A percentile compares a stretch with the other conserved stretches of the same genome.
Evolutionary conservation across 495 filamentous ascomycete species (phyloP).

Genomic region (Penicillium soppii): DNA sequence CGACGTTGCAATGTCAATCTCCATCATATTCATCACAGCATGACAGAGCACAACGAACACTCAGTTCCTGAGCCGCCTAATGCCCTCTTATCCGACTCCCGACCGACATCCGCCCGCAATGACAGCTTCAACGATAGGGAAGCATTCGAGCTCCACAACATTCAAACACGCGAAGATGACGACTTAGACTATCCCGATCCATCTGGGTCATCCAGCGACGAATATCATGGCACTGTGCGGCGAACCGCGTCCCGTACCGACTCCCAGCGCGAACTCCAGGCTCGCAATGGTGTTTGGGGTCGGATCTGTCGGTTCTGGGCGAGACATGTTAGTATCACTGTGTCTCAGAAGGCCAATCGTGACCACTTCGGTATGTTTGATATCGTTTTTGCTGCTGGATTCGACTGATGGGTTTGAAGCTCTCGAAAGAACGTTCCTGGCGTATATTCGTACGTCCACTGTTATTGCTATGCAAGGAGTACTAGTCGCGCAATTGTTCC

Average conservation of each 20-base stretch:
- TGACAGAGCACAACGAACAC: conserved; percentile 2
- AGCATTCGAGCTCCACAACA: conserved; percentile 30
- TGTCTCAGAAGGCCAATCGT: conserved; percentile 44
- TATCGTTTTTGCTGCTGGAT: background rate
- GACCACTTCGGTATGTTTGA: conserved; percentile 42
- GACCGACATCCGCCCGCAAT: conserved; percentile 24
- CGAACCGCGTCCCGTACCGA: conserved; percentile 26
- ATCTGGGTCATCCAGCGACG: conserved; percentile 36
- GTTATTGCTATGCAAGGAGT: conserved; percentile 67
- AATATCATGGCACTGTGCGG: conserved; percentile 30
- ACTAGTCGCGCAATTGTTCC: conserved; percentile 66
- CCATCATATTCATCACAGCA: conserved; percentile 6
- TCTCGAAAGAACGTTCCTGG: conserved; percentile 76
- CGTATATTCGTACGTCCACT: conserved; percentile 72
- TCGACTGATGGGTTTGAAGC: conserved; percentile 44
- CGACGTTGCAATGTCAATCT: background rate
- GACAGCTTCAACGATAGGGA: conserved; percentile 19
- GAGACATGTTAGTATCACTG: conserved; percentile 39
- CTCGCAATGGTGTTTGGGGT: conserved; percentile 25
- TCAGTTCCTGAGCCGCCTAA: conserved; percentile 4
- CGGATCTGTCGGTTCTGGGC: conserved; percentile 36
- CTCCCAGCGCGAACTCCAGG: conserved; percentile 9
- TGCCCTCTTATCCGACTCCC: conserved; percentile 12
- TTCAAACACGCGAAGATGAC: conserved; percentile 26
- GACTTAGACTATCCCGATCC: conserved; percentile 18